phyloP scores from a whole-genome alignment of 202 grass and related monocot genomes.

The Hordeum pubiflorum region DNA sequence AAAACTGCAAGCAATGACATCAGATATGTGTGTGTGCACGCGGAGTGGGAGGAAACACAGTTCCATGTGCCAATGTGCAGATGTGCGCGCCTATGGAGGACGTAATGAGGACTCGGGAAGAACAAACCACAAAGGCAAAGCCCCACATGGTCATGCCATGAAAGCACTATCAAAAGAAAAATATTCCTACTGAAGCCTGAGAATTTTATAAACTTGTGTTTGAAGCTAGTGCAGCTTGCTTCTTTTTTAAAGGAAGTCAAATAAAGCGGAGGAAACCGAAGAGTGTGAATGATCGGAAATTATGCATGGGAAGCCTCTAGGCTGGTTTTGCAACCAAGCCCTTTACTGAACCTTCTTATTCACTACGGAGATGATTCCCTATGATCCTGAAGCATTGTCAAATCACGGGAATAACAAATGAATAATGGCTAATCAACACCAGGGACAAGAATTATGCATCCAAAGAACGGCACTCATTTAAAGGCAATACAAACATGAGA shows the following conservation, averaged over 20 bases:
- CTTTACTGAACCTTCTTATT: conserved; percentile 41
- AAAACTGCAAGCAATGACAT: background rate
- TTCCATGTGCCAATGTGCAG: background rate
- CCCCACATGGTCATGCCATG: background rate
- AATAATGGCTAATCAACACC: conserved; percentile 35
- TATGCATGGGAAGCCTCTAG: conserved; percentile 12
- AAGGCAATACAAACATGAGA: conserved; percentile 13
- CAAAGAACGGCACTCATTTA: conserved; percentile 44
- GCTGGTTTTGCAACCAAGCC: conserved; percentile 9
- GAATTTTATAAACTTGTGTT: conserved; percentile 7
- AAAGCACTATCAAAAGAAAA: conserved; percentile 21
- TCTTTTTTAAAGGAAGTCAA: conserved; percentile 25
- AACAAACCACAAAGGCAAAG: background rate
- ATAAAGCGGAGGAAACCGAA: conserved; percentile 5
- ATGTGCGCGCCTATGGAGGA: background rate
- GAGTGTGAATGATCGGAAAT: conserved; percentile 33
- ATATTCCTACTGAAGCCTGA: conserved; percentile 6
- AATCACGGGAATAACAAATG: conserved; percentile 31
- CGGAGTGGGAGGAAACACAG: background rate
- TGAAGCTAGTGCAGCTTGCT: conserved; percentile 24
- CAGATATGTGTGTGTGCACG: background rate
- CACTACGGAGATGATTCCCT: conserved; percentile 42
- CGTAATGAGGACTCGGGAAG: conserved; percentile 17
- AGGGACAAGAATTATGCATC: conserved; percentile 36
- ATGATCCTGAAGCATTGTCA: conserved; percentile 24